These are phyloP conservation scores for Yamadazyma dushanensis DNA, from an alignment of 1,139 yeast genomes.

Conservation along the genomic window DNA sequence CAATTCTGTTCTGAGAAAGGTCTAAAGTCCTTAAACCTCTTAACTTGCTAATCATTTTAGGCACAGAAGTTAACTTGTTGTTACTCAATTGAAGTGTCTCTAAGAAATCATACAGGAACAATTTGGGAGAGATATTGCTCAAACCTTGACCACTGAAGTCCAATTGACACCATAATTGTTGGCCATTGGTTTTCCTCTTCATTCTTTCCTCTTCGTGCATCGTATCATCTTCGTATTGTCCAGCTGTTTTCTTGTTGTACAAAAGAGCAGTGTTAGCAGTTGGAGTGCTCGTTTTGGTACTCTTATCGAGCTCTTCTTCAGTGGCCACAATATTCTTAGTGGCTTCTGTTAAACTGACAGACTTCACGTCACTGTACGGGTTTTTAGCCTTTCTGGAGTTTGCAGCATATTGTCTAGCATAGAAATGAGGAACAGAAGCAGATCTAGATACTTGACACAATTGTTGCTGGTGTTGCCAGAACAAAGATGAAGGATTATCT, in stretches of 20 bases:
- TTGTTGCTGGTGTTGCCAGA: conserved; percentile 89
- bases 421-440: conserved; percentile 75
- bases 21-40: conserved; percentile 81
- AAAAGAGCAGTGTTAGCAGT: conserved; percentile 44
- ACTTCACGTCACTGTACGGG: conserved; percentile 43
- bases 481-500: conserved; percentile 52
- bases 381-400: conserved; percentile 61
- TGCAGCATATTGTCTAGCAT: conserved; percentile 91
- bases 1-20: conserved; percentile 73
- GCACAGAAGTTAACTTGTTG: conserved; percentile 70
- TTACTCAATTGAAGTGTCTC: conserved; percentile 87
- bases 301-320: conserved; percentile 42
- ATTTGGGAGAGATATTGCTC: conserved; percentile 63
- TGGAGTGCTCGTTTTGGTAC: conserved; percentile 27
- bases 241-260: conserved; percentile 62
- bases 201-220: conserved; percentile 75
- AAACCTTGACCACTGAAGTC: conserved; percentile 92
- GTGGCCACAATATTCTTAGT: conserved; percentile 51
- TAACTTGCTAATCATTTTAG: conserved; percentile 68
- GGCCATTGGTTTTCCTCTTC: conserved; percentile 66
- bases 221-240: conserved; percentile 67
- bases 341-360: conserved; percentile 53
- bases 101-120: conserved; percentile 81
- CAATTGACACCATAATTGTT: conserved; percentile 91
- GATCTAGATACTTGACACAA: conserved; percentile 77